phyloP scores from a whole-genome alignment of 2,329 filamentous ascomycete genomes.

The Dryadomyces sulphureus region DNA sequence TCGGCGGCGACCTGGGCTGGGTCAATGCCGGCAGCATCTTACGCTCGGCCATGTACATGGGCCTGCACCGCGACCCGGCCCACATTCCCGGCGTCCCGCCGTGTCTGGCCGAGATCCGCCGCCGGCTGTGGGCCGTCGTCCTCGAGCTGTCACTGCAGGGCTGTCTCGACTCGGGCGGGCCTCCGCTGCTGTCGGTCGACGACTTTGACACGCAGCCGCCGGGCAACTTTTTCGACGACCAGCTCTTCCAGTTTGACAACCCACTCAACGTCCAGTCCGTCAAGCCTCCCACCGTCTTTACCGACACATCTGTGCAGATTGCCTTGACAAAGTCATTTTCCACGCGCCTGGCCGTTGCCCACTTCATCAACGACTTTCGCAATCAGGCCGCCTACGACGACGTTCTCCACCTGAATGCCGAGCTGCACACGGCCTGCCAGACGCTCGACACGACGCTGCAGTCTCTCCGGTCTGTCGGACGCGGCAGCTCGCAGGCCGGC shows the following conservation, averaged over 20 bases:
- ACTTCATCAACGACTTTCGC: slow-evolving; percentile 31
- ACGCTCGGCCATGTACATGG: slow-evolving; percentile 32
- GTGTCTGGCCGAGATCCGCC: slow-evolving; percentile 29
- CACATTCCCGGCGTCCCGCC: slow-evolving; percentile 19
- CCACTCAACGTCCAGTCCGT: not conserved
- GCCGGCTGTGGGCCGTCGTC: slow-evolving; percentile 37
- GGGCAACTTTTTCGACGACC: slow-evolving; percentile 33
- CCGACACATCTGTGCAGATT: slow-evolving; percentile 33
- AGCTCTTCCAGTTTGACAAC: slow-evolving; percentile 19
- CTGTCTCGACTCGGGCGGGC: slow-evolving; percentile 28
- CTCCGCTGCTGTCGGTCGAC: slow-evolving; percentile 25
- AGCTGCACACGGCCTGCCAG: slow-evolving; percentile 25
- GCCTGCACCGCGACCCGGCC: slow-evolving; percentile 32
- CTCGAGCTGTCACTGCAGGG: slow-evolving; percentile 31
- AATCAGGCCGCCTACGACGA: slow-evolving; percentile 28
- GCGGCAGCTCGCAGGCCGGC: not conserved
- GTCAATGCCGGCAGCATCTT: slow-evolving; percentile 28
- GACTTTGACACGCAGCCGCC: slow-evolving; percentile 35
- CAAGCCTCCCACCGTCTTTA: slow-evolving; percentile 17
- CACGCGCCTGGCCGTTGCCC: slow-evolving; percentile 27
- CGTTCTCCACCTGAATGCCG: slow-evolving; percentile 28
- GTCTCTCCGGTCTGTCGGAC: slow-evolving; percentile 11
- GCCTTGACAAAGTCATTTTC: slow-evolving; percentile 28
- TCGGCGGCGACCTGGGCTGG: slow-evolving; percentile 33
- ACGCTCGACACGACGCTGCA: slow-evolving; percentile 18